These are phyloP conservation scores for Paspalum vaginatum DNA, from an alignment of 176 grass and related monocot genomes.

Conservation along the genomic window DNA sequence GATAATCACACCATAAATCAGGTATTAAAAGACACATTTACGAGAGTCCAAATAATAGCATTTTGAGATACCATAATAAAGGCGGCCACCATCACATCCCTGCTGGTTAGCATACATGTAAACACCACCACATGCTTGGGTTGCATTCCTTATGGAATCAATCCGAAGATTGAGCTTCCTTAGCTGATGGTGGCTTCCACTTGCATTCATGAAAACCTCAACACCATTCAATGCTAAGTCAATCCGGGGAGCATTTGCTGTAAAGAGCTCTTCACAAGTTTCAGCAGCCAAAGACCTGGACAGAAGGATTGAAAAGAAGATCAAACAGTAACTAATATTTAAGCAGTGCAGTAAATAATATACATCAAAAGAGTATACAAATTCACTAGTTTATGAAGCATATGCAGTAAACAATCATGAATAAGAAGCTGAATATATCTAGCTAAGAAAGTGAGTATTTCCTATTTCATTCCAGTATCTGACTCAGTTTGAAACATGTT, in stretches of 20 bases:
- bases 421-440: neutral
- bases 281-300: slow-evolving; percentile 86
- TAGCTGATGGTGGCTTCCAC: slow-evolving; percentile 95
- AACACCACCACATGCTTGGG: slow-evolving; percentile 79
- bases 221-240: slow-evolving; percentile 86
- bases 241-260: slow-evolving; percentile 74
- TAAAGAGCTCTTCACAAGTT: slow-evolving; percentile 98
- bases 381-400: slow-evolving; percentile 15
- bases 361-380: slow-evolving; percentile 2
- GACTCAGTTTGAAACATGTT: slow-evolving; percentile 7
- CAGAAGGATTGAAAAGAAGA: slow-evolving; percentile 28
- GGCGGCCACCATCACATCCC: slow-evolving; percentile 89
- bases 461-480: neutral
- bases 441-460: slow-evolving; percentile 7
- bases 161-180: slow-evolving; percentile 98
- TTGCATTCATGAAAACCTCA: slow-evolving; percentile 95
- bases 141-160: slow-evolving; percentile 92
- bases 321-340: neutral
- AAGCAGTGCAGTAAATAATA: slow-evolving; percentile 7
- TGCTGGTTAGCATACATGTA: slow-evolving; percentile 98
- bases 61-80: slow-evolving; percentile 83
- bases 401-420: neutral
- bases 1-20: neutral
- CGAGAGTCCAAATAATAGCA: slow-evolving; percentile 11
- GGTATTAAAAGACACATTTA: neutral